Evolutionary conservation across 352 stramenopile genomes (phyloP).

Genomic region (Globisporangium splendens): DNA sequence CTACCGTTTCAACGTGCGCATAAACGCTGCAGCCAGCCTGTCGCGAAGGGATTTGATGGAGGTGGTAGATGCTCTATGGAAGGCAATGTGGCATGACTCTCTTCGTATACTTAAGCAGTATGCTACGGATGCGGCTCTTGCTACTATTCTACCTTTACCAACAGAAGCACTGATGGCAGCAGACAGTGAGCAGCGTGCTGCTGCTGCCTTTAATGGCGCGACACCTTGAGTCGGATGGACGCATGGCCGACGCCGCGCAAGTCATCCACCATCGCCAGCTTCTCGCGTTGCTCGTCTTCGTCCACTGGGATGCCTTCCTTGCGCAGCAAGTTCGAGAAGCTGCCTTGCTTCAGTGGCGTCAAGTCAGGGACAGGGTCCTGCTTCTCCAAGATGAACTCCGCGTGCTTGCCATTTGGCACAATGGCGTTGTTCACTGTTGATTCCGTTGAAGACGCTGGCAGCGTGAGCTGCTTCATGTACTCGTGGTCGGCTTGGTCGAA

Average conservation of each 20-base stretch:
- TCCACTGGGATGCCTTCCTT: slow-evolving; percentile 46
- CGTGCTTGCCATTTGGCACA: background rate
- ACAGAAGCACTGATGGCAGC: no score
- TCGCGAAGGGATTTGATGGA: background rate
- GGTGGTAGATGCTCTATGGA: no score
- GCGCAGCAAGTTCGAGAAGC: slow-evolving; percentile 40
- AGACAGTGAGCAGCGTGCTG: background rate
- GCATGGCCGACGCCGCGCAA: slow-evolving; percentile 29
- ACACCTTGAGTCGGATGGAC: slow-evolving; percentile 17
- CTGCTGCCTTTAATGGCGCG: background rate
- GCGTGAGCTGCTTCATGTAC: slow-evolving; percentile 38
- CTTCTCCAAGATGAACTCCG: background rate
- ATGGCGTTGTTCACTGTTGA: background rate
- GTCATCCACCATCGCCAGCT: slow-evolving; percentile 29
- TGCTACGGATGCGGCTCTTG: no score
- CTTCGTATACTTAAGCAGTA: no score
- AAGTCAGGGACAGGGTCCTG: slow-evolving; percentile 24
- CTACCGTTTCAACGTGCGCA: background rate
- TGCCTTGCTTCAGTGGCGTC: slow-evolving; percentile 32
- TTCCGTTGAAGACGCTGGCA: slow-evolving; percentile 3
- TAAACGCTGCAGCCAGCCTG: background rate
- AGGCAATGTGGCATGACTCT: no score
- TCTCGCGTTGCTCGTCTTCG: slow-evolving; percentile 34
- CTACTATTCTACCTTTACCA: no score
- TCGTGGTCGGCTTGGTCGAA: slow-evolving; percentile 40